Evolutionary conservation across 768 basidiomycete species (phyloP).

Genomic region (Boletus tomentosulus): DNA sequence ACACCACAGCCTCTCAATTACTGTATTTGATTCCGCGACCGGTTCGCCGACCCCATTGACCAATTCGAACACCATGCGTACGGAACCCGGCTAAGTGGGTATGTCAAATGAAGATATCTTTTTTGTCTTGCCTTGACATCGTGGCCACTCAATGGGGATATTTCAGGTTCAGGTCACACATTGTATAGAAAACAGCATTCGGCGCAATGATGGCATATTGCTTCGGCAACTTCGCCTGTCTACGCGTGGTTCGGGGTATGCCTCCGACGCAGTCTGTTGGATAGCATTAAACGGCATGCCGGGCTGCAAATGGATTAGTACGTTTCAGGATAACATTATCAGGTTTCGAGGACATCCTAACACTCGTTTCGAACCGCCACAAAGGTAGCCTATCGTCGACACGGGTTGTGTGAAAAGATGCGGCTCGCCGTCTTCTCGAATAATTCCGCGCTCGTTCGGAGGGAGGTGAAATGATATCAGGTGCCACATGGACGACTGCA

Average conservation of each 20-base stretch:
- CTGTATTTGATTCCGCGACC: not conserved
- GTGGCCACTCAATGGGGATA: constrained; percentile 7
- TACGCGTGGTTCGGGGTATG: not conserved
- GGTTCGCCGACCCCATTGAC: constrained; percentile 1
- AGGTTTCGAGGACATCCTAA: not conserved
- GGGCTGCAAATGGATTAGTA: not conserved
- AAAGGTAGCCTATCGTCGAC: constrained; percentile 1
- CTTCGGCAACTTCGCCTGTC: not conserved
- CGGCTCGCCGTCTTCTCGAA: not conserved
- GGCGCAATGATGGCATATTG: not conserved
- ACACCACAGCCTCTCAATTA: constrained; percentile 24
- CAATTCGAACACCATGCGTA: not conserved
- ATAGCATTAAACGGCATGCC: not conserved
- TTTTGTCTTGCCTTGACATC: constrained; percentile 5
- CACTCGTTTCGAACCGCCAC: constrained; percentile 5
- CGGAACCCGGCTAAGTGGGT: constrained; percentile 5
- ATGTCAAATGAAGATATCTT: not conserved
- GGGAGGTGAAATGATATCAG: not conserved
- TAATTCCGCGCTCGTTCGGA: not conserved
- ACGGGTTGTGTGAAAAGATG: not conserved
- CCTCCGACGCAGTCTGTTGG: not conserved
- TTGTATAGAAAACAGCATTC: not conserved
- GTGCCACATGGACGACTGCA: not conserved
- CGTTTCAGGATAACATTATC: not conserved
- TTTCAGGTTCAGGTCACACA: not conserved